Evolutionary conservation across 192 early-diverging fungal genomes (phyloP), one percentile per base, ranked within the genome.

Genomic region (Thamnidium elegans): DNA sequence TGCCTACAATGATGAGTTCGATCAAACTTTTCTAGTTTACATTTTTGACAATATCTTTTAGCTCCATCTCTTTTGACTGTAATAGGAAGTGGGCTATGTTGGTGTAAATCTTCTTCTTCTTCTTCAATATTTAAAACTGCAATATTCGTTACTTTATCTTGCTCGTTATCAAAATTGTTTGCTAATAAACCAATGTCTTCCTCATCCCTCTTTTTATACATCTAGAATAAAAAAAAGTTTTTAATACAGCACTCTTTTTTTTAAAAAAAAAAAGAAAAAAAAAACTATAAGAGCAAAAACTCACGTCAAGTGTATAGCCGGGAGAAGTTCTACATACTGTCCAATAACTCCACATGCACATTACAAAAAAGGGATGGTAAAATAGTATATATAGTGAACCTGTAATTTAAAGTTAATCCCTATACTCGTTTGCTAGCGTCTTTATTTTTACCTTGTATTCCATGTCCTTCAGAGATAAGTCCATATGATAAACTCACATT

Each of bases 21-120:
- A 51, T 76, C 74, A 59, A 63, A 58, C 39, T 76, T 76, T 10
- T 50, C 47, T 46, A 67, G 6, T 34, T 67, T 53, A 50, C 74
- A 76, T 44, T 76, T 76, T 48, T 76, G 63, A 55, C 74, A 76
- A 32, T 63, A 76, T n/a, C 74, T 56, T 43, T 14, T 47, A 7
- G 52, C 54, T 10, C 74, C 74, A 56, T 68, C 61, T 31, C 68
- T 42, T 51, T 76, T 76, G 0, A 76, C 74, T 19, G 59, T 58
- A 44, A 67, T 47, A n/a, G 53, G 48, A 8, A 15, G 4, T 7
- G 11, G 53, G 20, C 2, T n/a, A 31, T 34, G 51, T 14, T 55
- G 26, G 3, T 26, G 42, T 14, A 9, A n/a, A 30, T 15, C 17
- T 34, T 34, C 8, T 13, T 26, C 17, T 2, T 42, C 19, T 43